Percentiles rank a stretch among this genome's conserved stretches.
Evolutionary conservation across 1,139 yeast genomes (phyloP).

Genomic region (Candida buenavistaensis): DNA sequence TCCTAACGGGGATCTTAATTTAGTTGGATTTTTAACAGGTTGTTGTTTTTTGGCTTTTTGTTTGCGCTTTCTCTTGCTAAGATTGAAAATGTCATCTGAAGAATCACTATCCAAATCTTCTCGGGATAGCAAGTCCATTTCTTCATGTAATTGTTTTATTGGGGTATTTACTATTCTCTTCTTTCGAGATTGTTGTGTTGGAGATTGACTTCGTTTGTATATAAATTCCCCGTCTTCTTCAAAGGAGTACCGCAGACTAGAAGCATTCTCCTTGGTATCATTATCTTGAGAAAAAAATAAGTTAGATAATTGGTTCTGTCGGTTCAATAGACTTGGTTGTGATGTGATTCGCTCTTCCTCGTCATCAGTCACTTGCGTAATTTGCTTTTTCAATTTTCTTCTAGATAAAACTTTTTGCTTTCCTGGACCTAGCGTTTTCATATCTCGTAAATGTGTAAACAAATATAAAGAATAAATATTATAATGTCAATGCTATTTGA

Average conservation of each 20-base stretch:
- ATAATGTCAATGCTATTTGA: too few relatives aligned
- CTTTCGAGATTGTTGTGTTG: conserved; percentile 12
- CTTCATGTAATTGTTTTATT: conserved; percentile 25
- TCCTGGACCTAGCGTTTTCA: conserved; percentile 1
- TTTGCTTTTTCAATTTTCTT: conserved; percentile 2
- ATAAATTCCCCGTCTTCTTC: conserved; percentile 51
- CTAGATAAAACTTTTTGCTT: background rate
- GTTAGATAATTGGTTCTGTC: conserved; percentile 10
- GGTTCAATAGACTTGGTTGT: conserved; percentile 6
- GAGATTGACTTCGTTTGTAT: conserved; percentile 34
- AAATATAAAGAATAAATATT: too few relatives aligned
- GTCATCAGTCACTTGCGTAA: background rate
- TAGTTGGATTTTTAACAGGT: background rate
- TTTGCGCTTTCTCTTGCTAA: conserved; percentile 1
- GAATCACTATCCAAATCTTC: conserved; percentile 14
- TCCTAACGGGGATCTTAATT: conserved; percentile 11
- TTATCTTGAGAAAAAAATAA: conserved; percentile 6
- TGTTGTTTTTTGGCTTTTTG: background rate
- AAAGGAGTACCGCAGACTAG: conserved; percentile 6
- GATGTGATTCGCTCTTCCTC: conserved; percentile 2
- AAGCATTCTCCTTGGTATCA: background rate
- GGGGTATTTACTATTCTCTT: conserved; percentile 27
- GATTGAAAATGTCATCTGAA: conserved; percentile 10
- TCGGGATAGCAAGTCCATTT: conserved; percentile 19
- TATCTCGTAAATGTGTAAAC: background rate